A percentile compares a stretch with the other conserved stretches of the same genome.
Evolutionary conservation across 108 stramenopile genomes (phyloP).

Genomic region (Hondaea fermentalgiana): DNA sequence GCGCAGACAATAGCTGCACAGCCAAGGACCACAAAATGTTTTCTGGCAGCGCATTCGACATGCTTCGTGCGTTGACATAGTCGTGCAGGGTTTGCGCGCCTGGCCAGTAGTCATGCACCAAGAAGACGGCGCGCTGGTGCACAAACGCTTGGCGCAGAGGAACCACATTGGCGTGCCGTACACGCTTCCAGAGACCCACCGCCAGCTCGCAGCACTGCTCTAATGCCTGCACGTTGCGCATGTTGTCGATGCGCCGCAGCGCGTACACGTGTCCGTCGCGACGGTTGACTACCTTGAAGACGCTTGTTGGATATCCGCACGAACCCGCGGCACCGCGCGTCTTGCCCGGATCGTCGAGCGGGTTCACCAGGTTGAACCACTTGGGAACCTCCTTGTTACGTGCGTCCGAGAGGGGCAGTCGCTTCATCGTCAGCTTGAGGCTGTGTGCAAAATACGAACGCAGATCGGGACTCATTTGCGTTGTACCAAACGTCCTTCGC

Average conservation of each 20-base stretch:
- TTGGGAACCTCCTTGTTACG: neutral
- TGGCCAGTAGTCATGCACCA: slow-evolving; percentile 19
- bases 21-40: slow-evolving; percentile 35
- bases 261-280: slow-evolving; percentile 1
- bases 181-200: neutral
- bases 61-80: neutral
- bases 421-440: slow-evolving; percentile 12
- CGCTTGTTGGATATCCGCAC: neutral
- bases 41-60: slow-evolving; percentile 4
- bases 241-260: slow-evolving; percentile 17
- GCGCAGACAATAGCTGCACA: slow-evolving; percentile 32
- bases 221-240: neutral
- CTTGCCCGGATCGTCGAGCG: neutral
- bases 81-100: neutral
- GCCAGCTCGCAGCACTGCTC: slow-evolving; percentile 14
- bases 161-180: slow-evolving; percentile 20
- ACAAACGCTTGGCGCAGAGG: slow-evolving; percentile 7
- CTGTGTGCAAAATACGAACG: neutral
- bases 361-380: neutral
- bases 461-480: neutral
- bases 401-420: neutral
- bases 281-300: neutral
- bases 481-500: neutral
- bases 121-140: neutral
- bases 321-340: neutral